Evolutionary conservation across 805 yeast genomes (phyloP).

Genomic region (Candida loeiensis): DNA sequence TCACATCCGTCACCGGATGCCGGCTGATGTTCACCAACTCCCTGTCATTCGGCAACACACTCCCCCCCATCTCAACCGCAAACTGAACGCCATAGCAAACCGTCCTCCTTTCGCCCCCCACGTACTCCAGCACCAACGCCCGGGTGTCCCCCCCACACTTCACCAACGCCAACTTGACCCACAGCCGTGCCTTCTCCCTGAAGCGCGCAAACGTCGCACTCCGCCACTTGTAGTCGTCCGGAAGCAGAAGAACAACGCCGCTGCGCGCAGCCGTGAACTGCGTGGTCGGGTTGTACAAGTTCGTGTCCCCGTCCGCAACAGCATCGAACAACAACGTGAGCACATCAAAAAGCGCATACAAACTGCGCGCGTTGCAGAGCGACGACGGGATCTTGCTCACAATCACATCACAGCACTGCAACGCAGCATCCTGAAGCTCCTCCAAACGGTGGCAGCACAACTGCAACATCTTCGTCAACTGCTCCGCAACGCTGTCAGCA

Average conservation of each 20-base stretch:
- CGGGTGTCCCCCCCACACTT: conserved; percentile 72
- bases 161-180: conserved; percentile 61
- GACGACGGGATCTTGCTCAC: conserved; percentile 69
- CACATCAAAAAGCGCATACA: conserved; percentile 78
- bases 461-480: conserved; percentile 63
- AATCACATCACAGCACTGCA: conserved; percentile 68
- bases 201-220: conserved; percentile 59
- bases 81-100: conserved; percentile 80
- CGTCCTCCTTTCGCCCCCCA: conserved; percentile 6
- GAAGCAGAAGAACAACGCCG: conserved; percentile 52
- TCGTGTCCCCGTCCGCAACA: conserved; percentile 76
- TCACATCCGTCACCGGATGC: conserved; percentile 42
- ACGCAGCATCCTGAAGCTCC: conserved; percentile 74
- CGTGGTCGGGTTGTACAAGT: conserved; percentile 82
- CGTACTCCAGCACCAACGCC: conserved; percentile 70
- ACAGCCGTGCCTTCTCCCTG: conserved; percentile 54
- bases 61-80: conserved; percentile 86
- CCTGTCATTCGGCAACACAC: conserved; percentile 60
- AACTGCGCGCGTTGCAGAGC: conserved; percentile 67
- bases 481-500: conserved; percentile 56
- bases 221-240: conserved; percentile 79
- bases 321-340: conserved; percentile 74
- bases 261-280: conserved; percentile 47
- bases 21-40: conserved; percentile 53
- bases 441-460: conserved; percentile 75